phyloP scores from a whole-genome alignment of 2,329 filamentous ascomycete species.

The Colletotrichum sansevieriae region DNA sequence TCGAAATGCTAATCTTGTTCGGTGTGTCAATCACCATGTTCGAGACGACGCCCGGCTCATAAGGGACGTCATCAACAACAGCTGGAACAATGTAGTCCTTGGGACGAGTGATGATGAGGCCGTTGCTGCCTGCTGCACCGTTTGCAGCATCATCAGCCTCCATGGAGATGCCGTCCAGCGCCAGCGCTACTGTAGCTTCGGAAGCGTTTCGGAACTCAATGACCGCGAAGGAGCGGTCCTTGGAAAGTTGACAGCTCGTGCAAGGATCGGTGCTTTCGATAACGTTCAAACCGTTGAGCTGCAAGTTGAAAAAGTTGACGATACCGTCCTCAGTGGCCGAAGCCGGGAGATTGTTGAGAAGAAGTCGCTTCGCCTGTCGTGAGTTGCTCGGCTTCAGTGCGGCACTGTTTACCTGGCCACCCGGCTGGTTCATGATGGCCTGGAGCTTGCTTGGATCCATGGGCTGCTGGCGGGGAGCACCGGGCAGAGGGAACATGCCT shows the following conservation, averaged over 20 bases:
- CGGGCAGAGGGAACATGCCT: slow-evolving; percentile 98
- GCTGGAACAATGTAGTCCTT: slow-evolving; percentile 98
- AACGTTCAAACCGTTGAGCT: slow-evolving; percentile 96
- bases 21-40: slow-evolving; percentile 89
- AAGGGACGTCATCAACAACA: slow-evolving; percentile 77
- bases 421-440: slow-evolving; percentile 93
- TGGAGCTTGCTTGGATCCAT: slow-evolving; percentile 96
- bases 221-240: slow-evolving; percentile 84
- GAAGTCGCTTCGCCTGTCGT: slow-evolving; percentile 91
- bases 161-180: slow-evolving; percentile 91
- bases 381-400: slow-evolving; percentile 93
- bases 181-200: slow-evolving; percentile 92
- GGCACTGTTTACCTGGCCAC: slow-evolving; percentile 77
- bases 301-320: slow-evolving; percentile 91
- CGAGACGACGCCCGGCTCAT: slow-evolving; percentile 82
- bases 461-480: slow-evolving; percentile 92
- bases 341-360: slow-evolving; percentile 85
- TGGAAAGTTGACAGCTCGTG: slow-evolving; percentile 83
- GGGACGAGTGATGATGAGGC: slow-evolving; percentile 84
- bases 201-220: slow-evolving; percentile 89
- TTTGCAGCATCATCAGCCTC: slow-evolving; percentile 75
- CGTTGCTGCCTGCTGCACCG: slow-evolving; percentile 62
- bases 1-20: slow-evolving; percentile 94
- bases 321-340: slow-evolving; percentile 81
- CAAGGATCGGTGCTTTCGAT: slow-evolving; percentile 88